Evolutionary conservation across 1,139 yeast genomes (phyloP), one percentile per base, ranked within the genome.

Genomic region (Suhomyces yuchorum): DNA sequence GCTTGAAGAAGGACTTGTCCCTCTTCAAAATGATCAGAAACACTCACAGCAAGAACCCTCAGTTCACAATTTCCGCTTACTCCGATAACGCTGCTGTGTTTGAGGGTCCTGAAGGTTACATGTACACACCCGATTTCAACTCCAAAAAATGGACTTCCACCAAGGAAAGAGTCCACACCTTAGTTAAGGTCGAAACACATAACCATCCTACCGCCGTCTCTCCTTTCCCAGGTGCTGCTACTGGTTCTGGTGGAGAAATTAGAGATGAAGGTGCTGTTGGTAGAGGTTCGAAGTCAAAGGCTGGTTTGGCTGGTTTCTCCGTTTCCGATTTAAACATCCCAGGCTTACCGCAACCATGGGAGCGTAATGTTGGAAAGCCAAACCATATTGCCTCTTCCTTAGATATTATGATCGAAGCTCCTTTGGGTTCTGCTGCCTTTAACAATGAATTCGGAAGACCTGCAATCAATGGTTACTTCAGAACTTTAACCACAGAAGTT

Each of bases 261-360:
- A 88, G 99, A 78, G 99, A 95, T 68, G 99, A 95, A 73, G 99
- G 98, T 71, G 99, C 99, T 24, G 97, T 93, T 18, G 99, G 99
- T 55, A 83, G 97, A 67, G 99, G 99, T 45, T 93, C 99, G 22
- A 89, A 90, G 68, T 84, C 98, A 38, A 93, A 93, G 71, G 96
- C 98, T 61, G 99, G 99, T 47, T 78, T 95, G 55, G 79, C 96
- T 46, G 99, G 99, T 6, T 95, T 84, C 69, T 81, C 96, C 8
- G 97, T 91, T 15, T 85, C 96, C 40, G 99, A 95, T 68, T 80
- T 95, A 65, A 77, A 83, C 55, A 92, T 95, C 58, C 99, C 99
- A 41, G 82, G 76, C 24, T 80, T 85, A 61, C 80, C 78, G 52
- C 98, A 92, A 72, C 97, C 98, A 28, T 95, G 99, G 99, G 99